Evolutionary conservation across 2,329 filamentous ascomycete genomes (phyloP), one percentile per base, ranked within the genome.

Genomic region (Fusarium abutilonis): DNA sequence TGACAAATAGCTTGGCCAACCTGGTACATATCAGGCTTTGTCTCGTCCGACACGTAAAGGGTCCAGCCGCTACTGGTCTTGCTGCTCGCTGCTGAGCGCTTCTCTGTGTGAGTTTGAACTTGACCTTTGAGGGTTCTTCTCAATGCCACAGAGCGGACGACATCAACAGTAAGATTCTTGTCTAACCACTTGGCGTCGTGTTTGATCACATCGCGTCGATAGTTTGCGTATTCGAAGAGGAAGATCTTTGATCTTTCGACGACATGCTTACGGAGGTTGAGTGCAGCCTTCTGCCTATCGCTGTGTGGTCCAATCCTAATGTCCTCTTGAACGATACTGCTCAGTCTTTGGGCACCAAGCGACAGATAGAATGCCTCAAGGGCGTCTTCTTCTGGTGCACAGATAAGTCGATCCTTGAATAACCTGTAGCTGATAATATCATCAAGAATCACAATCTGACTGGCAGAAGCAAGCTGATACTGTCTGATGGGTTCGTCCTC

Each of bases 161-260:
- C 85, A 64, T 90, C 83, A 3, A 99, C 91, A 0, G 80, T 82
- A 13, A 99, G 79, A 65, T 96, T 90, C 72, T 92, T 91, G 69
- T 96, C 92, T 10, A 99, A 80, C 95, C 95, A 99, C 68, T 90
- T 91, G 7, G 87, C 84, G 73, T 98, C 93, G 70, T 95, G 92
- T 66, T 89, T 90, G 71, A 99, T 88, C n/a, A 84, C 82, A 57
- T 96, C 91, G 5, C 85, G 81, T 32, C 88, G 85, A 72, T 94
- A 90, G 70, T 91, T 82, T 21, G 80, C 72, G 56, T 86, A 86
- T 62, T 89, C 93, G 71, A 97, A 90, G 26, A 99, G 80, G 74
- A 98, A 99, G 23, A 99, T 83, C 64, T 94, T 91, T 50, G 90
- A 89, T 51, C 95, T 87, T 74, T 99, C 96, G 5, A 96, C 80